A percentile compares a stretch with the other conserved stretches of the same genome.
These are phyloP conservation scores for Leccinum uliginosum DNA, from an alignment of 768 basidiomycete species.

Conservation along the genomic window DNA sequence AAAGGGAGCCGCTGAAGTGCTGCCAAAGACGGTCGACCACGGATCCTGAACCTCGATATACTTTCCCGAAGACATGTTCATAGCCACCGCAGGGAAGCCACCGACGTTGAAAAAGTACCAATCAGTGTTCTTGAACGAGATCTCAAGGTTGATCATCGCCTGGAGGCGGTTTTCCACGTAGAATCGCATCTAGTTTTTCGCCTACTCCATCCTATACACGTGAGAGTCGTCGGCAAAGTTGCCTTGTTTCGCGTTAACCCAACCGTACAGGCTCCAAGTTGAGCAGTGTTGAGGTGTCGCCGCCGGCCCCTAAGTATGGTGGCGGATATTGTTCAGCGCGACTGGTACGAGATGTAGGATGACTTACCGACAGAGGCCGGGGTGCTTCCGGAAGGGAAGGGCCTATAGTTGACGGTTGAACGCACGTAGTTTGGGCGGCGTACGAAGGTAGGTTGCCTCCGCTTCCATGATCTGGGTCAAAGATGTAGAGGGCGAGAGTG, in stretches of 20 bases:
- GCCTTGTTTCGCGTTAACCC: slow-evolving; percentile 35
- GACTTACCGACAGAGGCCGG: slow-evolving; percentile 31
- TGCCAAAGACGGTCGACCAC: slow-evolving; percentile 41
- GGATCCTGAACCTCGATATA: slow-evolving; percentile 43
- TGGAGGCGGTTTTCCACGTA: slow-evolving; percentile 49
- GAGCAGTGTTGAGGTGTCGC: slow-evolving; percentile 22
- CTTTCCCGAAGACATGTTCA: slow-evolving; percentile 36
- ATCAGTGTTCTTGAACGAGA: slow-evolving; percentile 38
- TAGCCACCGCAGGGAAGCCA: slow-evolving; percentile 46
- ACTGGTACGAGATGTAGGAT: fast-evolving
- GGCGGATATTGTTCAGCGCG: background rate
- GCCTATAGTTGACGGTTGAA: slow-evolving; percentile 67
- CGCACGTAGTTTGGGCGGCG: slow-evolving; percentile 42
- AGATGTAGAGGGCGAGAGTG: background rate
- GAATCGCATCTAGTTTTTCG: slow-evolving; percentile 47
- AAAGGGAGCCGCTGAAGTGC: slow-evolving; percentile 42
- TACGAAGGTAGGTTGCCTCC: slow-evolving; percentile 43
- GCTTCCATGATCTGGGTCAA: slow-evolving; percentile 46
- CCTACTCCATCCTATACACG: slow-evolving; percentile 59
- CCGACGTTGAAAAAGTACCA: slow-evolving; percentile 50
- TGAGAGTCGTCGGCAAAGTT: slow-evolving; percentile 48
- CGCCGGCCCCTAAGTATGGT: slow-evolving; percentile 5
- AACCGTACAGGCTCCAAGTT: slow-evolving; percentile 36
- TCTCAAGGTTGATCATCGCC: slow-evolving; percentile 48
- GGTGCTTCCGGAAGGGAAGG: slow-evolving; percentile 31